Conservation (phyloP, 257 asterid species). For the Solanum okadae region DNA sequence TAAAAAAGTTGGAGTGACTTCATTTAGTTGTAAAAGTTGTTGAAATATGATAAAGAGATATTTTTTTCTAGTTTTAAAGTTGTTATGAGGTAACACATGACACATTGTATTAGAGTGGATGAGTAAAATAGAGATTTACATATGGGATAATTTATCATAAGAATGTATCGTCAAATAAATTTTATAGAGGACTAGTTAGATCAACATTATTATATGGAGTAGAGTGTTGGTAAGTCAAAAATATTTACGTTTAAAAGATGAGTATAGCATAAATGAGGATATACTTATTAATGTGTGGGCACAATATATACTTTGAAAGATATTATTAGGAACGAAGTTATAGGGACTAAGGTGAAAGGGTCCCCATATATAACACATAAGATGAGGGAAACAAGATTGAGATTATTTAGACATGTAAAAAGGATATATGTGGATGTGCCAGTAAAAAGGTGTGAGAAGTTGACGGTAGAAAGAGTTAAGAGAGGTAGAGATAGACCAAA, state of each 20-base stretch:
- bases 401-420: fast-evolving
- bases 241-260: background rate
- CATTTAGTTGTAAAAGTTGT: background rate
- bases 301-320: background rate
- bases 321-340: background rate
- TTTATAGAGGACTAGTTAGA: background rate
- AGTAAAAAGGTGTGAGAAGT: background rate
- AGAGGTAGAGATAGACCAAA: background rate
- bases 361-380: background rate
- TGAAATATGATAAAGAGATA: background rate
- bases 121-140: background rate
- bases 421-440: fast-evolving
- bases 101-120: background rate
- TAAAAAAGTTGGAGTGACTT: background rate
- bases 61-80: background rate
- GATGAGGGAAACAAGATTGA: fast-evolving
- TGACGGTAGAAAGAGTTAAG: background rate
- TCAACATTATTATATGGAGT: fast-evolving
- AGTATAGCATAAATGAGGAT: background rate
- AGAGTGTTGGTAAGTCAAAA: background rate
- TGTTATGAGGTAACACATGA: background rate
- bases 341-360: background rate
- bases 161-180: background rate
- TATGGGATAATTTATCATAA: background rate
- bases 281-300: background rate